A percentile compares a stretch with the other conserved stretches of the same genome.
Conservation (phyloP, 2,329 filamentous ascomycete genomes). For the Nothophaeocryptopus gaeumannii region DNA sequence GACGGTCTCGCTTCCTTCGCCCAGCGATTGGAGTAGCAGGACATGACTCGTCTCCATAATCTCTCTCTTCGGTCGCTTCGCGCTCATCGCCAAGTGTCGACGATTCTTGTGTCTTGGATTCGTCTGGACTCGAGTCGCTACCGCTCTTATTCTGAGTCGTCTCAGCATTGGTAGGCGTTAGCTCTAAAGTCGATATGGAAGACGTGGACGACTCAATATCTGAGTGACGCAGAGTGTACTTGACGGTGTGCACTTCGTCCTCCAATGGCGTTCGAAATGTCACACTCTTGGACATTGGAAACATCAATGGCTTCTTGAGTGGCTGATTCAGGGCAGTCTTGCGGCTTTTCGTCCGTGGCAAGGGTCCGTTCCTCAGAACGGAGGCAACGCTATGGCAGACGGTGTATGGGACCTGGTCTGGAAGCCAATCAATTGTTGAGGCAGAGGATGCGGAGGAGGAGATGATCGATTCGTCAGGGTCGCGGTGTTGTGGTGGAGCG, state of each 20-base stretch:
- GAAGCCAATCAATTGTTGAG: slow-evolving; percentile 36
- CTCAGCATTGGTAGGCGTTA: slow-evolving; percentile 20
- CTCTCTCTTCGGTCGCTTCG: slow-evolving; percentile 50
- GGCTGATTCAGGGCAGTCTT: neutral
- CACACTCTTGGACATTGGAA: slow-evolving; percentile 58
- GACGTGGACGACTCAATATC: slow-evolving; percentile 49
- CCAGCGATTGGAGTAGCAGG: slow-evolving; percentile 54
- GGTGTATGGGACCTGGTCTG: slow-evolving; percentile 43
- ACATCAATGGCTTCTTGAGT: slow-evolving; percentile 33
- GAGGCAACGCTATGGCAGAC: slow-evolving; percentile 46
- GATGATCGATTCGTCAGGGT: neutral
- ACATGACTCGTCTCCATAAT: slow-evolving; percentile 41
- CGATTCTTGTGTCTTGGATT: no score
- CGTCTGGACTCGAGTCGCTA: no score
- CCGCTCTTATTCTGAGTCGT: no score
- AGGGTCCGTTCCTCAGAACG: slow-evolving; percentile 47
- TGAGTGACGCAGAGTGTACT: slow-evolving; percentile 55
- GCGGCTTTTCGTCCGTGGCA: slow-evolving; percentile 30
- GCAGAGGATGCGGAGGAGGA: slow-evolving; percentile 40
- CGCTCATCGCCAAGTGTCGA: slow-evolving; percentile 38
- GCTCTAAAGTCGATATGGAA: slow-evolving; percentile 30
- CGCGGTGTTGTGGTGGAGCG: neutral
- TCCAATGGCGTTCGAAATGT: slow-evolving; percentile 55
- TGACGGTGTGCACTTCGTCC: slow-evolving; percentile 57
- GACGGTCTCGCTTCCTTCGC: slow-evolving; percentile 52